Evolutionary conservation across 1,284 basidiomycete species (phyloP), one percentile per base, ranked within the genome.

Genomic region (Psilocybe mexicana): DNA sequence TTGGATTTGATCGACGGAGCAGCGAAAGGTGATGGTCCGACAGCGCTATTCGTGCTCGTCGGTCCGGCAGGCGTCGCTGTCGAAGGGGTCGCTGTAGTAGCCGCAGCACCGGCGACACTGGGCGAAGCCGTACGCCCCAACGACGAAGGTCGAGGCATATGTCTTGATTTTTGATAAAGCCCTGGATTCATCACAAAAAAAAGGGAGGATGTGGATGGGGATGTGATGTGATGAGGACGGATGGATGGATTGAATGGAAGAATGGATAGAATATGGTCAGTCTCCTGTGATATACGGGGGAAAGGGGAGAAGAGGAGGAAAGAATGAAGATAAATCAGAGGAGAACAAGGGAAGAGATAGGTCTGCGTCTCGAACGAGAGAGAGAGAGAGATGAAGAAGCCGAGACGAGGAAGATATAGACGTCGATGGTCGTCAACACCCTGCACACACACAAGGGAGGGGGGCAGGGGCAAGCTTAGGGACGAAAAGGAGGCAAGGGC

Each of bases 151-250:
- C 84, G 82, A 57, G 82, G 79, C 70, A 82, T 80, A 68, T 82
- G 80, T 69, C 84, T 80, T 61, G 85, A 83, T 79, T 87, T 87
- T 76, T 83, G 83, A 78, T 86, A 86, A 67, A 86, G 82, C 67
- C 85, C 86, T 87, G 75, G 40, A 64, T 18, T 18, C 18, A 30
- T 26, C 43, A 51, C 52, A 55, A 57, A 50, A 35, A 57, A 44
- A 40, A 40, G n/a, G 12, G 14, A 40, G 38, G 38, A 12, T 40
- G 6, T 0, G 6, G 38, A 40, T 8, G 2, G 14, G 38, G 6
- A 40, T 8, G 38, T 40, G 8, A 6, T 40, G 6, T 12, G 38
- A n/a, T 40, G 38, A 8, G 38, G 4, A 1, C 0, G 6, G 11
- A 6, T 3, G n/a, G n/a, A n/a, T 12, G 4, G 7, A 40, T 8